A percentile compares a stretch with the other conserved stretches of the same genome.
These are phyloP conservation scores for Ehretia macrophylla DNA, from an alignment of 257 asterid genomes.

Conservation along the genomic window DNA sequence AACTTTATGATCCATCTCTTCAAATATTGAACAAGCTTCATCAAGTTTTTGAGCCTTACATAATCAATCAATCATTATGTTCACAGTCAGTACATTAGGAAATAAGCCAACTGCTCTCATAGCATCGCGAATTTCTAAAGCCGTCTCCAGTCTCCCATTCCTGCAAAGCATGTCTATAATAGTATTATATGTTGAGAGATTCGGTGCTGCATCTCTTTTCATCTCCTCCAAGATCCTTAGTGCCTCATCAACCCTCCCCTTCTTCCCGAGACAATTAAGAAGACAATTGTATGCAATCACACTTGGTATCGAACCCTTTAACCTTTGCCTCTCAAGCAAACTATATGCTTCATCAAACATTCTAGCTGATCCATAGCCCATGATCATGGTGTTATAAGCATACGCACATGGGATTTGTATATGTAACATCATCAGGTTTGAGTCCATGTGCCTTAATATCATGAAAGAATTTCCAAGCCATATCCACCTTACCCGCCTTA, in stretches of 20 bases:
- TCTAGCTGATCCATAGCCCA: constrained; percentile 91
- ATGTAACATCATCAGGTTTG: constrained; percentile 78
- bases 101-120: constrained; percentile 67
- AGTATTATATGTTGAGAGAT: constrained; percentile 73
- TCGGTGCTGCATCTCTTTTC: constrained; percentile 90
- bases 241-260: constrained; percentile 72
- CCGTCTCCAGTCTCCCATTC: constrained; percentile 55
- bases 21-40: constrained; percentile 66
- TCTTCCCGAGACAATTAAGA: constrained; percentile 82
- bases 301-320: constrained; percentile 81
- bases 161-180: constrained; percentile 84
- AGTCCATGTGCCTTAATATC: constrained; percentile 72
- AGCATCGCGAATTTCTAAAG: constrained; percentile 57
- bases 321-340: constrained; percentile 86
- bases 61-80: constrained; percentile 86
- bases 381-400: constrained; percentile 93
- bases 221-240: constrained; percentile 57
- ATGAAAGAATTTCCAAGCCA: constrained; percentile 95
- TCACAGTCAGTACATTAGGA: constrained; percentile 68
- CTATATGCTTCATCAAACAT: constrained; percentile 72
- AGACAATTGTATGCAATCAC: constrained; percentile 84
- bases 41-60: constrained; percentile 87
- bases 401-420: constrained; percentile 94
- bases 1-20: constrained; percentile 62
- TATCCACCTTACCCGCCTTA: constrained; percentile 83